Base-by-base conservation (phyloP, 192 early-diverging fungal species). In the Dissophora globulifera region DNA sequence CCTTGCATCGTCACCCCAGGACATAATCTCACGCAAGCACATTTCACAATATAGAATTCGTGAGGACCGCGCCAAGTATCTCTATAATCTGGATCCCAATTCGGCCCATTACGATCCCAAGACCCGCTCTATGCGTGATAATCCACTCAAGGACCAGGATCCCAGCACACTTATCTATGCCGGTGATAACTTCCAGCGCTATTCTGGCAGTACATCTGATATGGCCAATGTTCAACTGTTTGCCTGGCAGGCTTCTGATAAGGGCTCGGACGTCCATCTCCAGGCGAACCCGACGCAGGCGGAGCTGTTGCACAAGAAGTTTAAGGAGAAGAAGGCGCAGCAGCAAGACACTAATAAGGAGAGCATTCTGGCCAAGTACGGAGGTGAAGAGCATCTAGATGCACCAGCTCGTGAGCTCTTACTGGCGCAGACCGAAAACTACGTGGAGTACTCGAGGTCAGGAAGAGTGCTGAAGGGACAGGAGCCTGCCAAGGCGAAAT, bases 101-200 rank as follows among this genome's bases (percentile, higher is more conserved):
- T 96, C 94, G 11, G 97, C 96, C 1, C 92, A 95, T 86, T 99
- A 99, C 65, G 98, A 99, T 82, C 98, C 98, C 33, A 99, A 99
- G 71, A 97, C 98, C 3, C 88, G 97, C 29, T 96, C 96, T 1
- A 99, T 99, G 98, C 91, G 98, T 67, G 97, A 98, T 59, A 97
- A 98, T 80, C 98, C 97, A 10, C 82, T 89, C 51, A 85, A 85
- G 29, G 88, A 90, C 30, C 82, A 85, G 31, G 91, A 91, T 40
- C 82, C 90, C 53, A 78, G 55, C 30, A 72, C 72, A 30, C 78
- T 78, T 15, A 69, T 68, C 2, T 93, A 88, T 58, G 89, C 94
- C 5, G 98, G 96, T 35, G 98, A 99, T 76, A 97, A 98, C 66
- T 97, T 97, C 81, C 83, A 91, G 22, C 85, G 96, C 30, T 97